Evolutionary conservation across 805 yeast genomes (phyloP), one percentile per base, ranked within the genome.

Genomic region (Schwanniomyces polymorphus): DNA sequence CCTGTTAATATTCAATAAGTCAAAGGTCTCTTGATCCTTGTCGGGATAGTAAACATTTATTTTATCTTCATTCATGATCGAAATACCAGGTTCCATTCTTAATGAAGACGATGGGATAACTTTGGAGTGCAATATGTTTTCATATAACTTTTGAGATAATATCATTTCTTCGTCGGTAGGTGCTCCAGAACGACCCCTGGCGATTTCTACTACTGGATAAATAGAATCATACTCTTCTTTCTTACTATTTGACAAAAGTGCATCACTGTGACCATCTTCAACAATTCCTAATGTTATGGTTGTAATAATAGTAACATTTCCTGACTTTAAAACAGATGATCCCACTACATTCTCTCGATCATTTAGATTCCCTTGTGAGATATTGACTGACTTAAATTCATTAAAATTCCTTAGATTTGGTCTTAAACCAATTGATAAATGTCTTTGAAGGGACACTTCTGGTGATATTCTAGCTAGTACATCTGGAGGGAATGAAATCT

Each of bases 81-180:
- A 48, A 9, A 60, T 42, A 12, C 60, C 63, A 21, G 61, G 62
- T 35, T 51, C 33, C 45, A 64, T 54, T 29, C 48, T 42, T 7
- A 65, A 57, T 6, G 64, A 52, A 18, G 51, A 61, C 38, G 70
- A 68, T 2, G 78, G 66, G 16, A 86, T 63, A 18, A 86, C 51
- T 26, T 80, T 78, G 10, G 87, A 79, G 50, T 82, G 83, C 40
- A 79, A 64, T 5, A 89, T 61, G 5, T 79, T 69, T 52, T 87
- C 87, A 56, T 82, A 81, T 21, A 88, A 56, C 48, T 71, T 71
- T 61, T 88, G 95, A 1, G 88, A 80, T 17, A 86, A 58, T 27
- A 79, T 81, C 83, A 86, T 88, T 61, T 90, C 97, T 65, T 90
- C 96, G 55, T 84, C 88, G 1, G 91, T 82, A 26, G 96, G 96